Percentiles rank a stretch among this genome's conserved stretches.
phyloP scores from a whole-genome alignment of 2,329 filamentous ascomycete genomes.

The Ophiosphaerella korrae region DNA sequence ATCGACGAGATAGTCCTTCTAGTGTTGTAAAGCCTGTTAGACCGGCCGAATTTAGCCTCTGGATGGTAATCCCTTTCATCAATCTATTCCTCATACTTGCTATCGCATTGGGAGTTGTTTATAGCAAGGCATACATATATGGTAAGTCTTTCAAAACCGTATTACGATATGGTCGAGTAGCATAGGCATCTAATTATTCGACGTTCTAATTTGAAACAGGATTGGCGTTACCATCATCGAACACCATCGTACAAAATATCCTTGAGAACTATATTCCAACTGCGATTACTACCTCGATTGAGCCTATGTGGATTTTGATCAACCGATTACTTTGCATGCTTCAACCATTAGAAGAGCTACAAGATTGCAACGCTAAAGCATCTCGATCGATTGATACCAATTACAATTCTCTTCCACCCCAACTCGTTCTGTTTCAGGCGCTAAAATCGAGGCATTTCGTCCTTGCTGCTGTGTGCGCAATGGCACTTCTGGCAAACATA shows the following conservation, averaged over 20 bases:
- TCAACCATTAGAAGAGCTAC: conserved; percentile 60
- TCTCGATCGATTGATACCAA: conserved; percentile 48
- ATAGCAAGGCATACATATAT: conserved; percentile 11
- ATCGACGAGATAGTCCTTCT: neutral
- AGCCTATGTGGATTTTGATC: conserved; percentile 62
- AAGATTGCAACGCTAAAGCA: conserved; percentile 45
- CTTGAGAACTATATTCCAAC: conserved; percentile 61
- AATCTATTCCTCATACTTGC: conserved; percentile 17
- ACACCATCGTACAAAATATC: conserved; percentile 48
- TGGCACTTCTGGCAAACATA: conserved; percentile 58
- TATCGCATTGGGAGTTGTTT: conserved; percentile 20
- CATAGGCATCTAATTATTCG: neutral
- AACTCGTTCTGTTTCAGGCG: conserved; percentile 56
- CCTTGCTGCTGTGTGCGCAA: conserved; percentile 54
- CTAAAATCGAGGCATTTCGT: conserved; percentile 53
- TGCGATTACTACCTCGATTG: conserved; percentile 59
- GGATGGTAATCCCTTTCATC: conserved; percentile 21
- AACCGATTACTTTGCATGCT: conserved; percentile 61
- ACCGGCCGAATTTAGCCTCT: conserved; percentile 27
- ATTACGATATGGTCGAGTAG: neutral
- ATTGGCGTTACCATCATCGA: conserved; percentile 43
- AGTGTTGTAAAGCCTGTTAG: conserved; percentile 26
- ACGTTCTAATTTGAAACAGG: conserved; percentile 16
- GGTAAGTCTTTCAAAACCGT: conserved; percentile 12
- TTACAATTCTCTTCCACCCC: conserved; percentile 63